Evolutionary conservation across 2,329 filamentous ascomycete species (phyloP).

Genomic region (Pestalotiopsis sp.): DNA sequence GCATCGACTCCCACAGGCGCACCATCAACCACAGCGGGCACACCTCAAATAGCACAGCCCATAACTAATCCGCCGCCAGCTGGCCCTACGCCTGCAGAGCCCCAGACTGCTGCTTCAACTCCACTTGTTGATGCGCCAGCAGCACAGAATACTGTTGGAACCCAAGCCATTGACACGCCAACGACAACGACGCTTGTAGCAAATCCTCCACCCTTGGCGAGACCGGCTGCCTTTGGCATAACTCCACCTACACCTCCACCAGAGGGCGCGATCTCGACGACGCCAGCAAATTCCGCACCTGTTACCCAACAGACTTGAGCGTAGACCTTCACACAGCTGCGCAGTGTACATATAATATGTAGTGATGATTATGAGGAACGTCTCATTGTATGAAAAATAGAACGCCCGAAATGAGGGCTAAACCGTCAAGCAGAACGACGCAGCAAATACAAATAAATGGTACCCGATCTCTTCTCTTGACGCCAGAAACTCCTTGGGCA

Average conservation of each 20-base stretch:
- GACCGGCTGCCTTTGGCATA: neutral
- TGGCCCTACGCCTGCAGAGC: neutral
- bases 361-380: slow-evolving; percentile 2
- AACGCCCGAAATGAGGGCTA: neutral
- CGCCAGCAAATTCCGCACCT: slow-evolving; percentile 4
- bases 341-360: slow-evolving; percentile 5
- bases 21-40: neutral
- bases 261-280: neutral
- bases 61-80: neutral
- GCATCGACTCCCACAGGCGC: neutral
- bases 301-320: neutral
- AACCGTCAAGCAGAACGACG: neutral
- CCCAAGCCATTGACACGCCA: neutral
- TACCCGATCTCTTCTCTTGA: slow-evolving; percentile 1
- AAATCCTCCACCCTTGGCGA: neutral
- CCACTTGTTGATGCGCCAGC: neutral
- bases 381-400: slow-evolving; percentile 9
- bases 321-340: neutral
- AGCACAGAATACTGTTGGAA: neutral
- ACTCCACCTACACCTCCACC: neutral
- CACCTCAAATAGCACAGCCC: neutral
- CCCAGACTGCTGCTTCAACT: slow-evolving; percentile 12
- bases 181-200: neutral
- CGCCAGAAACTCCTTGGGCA: slow-evolving; percentile 7
- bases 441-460: neutral